phyloP scores from a whole-genome alignment of 257 asterid genomes.

The Knoxia roxburghii region DNA sequence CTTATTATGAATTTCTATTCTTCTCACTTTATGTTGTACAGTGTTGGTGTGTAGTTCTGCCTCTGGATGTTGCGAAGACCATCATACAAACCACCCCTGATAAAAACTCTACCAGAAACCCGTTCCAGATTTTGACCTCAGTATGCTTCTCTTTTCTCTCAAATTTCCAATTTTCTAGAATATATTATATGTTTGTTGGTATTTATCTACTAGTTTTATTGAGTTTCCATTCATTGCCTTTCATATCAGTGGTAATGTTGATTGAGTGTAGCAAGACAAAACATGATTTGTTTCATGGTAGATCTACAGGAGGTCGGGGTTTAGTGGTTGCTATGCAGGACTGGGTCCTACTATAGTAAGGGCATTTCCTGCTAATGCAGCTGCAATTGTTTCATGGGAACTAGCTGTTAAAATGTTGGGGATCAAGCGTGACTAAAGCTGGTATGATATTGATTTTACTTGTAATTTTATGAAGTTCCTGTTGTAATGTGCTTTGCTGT shows the following conservation, averaged over 20 bases:
- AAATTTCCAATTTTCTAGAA: background rate
- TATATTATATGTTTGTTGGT: background rate
- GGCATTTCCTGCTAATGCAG: slow-evolving; percentile 60
- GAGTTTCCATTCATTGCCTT: background rate
- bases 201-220: background rate
- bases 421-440: slow-evolving; percentile 39
- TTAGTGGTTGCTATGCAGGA: slow-evolving; percentile 83
- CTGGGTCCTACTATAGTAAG: slow-evolving; percentile 78
- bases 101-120: slow-evolving; percentile 55
- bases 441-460: slow-evolving; percentile 16
- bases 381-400: slow-evolving; percentile 43
- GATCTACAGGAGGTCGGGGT: slow-evolving; percentile 74
- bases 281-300: slow-evolving; percentile 31
- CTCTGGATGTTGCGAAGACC: slow-evolving; percentile 85
- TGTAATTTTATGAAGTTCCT: slow-evolving; percentile 10
- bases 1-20: slow-evolving; percentile 1
- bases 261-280: slow-evolving; percentile 6
- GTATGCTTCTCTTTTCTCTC: slow-evolving; percentile 29
- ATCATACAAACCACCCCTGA: slow-evolving; percentile 72
- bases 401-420: slow-evolving; percentile 67
- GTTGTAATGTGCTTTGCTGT: slow-evolving; percentile 7
- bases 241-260: background rate
- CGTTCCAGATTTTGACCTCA: slow-evolving; percentile 51
- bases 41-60: slow-evolving; percentile 71
- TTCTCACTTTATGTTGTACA: slow-evolving; percentile 15